phyloP scores from a whole-genome alignment of 2,329 filamentous ascomycete genomes.

The Colletotrichum gloeosporioides region DNA sequence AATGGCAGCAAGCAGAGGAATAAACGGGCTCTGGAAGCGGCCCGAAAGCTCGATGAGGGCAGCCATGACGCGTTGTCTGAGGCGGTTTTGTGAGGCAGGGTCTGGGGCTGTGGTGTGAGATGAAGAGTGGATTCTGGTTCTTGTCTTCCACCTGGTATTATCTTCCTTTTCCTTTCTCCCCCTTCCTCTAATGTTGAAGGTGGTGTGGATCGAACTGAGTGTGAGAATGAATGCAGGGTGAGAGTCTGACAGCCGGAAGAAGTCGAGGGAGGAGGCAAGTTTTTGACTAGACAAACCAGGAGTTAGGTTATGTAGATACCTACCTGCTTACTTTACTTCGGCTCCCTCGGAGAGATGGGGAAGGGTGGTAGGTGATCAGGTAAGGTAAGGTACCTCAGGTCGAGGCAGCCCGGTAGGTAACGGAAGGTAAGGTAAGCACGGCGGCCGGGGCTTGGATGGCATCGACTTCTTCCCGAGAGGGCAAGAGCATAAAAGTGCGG shows the following conservation, averaged over 20 bases:
- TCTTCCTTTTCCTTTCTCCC: neutral
- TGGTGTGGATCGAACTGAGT: neutral
- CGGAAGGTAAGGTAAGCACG: neutral
- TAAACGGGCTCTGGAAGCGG: neutral
- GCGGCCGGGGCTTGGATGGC: neutral
- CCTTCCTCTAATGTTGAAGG: neutral
- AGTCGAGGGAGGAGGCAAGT: constrained; percentile 31
- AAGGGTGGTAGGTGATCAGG: neutral
- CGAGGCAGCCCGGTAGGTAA: too few relatives aligned
- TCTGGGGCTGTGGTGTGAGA: neutral
- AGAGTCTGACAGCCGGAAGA: neutral
- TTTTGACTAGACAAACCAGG: constrained; percentile 19
- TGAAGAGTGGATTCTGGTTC: neutral
- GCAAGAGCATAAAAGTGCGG: neutral
- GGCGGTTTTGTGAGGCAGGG: neutral
- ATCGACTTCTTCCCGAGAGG: neutral
- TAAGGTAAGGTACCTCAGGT: neutral
- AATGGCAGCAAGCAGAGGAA: neutral
- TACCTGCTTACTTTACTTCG: neutral
- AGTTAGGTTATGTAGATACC: neutral
- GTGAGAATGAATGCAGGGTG: neutral
- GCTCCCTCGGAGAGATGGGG: neutral
- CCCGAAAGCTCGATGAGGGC: neutral
- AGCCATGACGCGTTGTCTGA: constrained; percentile 1
- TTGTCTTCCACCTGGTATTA: neutral